phyloP scores from a whole-genome alignment of 1,139 yeast genomes.

The Casaregolazyma suthepensis region DNA sequence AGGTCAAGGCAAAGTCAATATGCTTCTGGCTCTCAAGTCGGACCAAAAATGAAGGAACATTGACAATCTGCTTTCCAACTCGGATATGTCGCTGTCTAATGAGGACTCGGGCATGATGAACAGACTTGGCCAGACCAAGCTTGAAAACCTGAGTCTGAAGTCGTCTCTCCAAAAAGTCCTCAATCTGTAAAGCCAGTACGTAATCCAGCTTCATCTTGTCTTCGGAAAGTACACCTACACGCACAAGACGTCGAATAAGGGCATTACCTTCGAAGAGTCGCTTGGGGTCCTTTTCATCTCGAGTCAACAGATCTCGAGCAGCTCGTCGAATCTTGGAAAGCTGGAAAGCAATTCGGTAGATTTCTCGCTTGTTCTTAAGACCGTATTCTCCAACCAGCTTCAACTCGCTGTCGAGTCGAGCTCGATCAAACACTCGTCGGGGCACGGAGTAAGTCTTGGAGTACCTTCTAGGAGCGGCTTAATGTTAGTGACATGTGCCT shows the following conservation, averaged over 20 bases:
- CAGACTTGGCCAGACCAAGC: conserved; percentile 98
- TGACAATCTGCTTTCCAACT: conserved; percentile 99
- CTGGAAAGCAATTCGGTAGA: conserved; percentile 98
- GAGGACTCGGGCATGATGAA: conserved; percentile 99
- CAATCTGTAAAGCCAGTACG: conserved; percentile 95
- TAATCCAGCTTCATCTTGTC: conserved; percentile 99
- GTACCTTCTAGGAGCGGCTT: conserved; percentile 79
- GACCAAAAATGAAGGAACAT: conserved; percentile 98
- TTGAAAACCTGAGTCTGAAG: conserved; percentile 99
- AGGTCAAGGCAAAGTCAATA: conserved; percentile 97
- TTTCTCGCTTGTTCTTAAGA: conserved; percentile 99
- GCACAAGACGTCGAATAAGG: conserved; percentile 90
- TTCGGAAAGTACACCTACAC: conserved; percentile 98
- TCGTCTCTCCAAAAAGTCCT: conserved; percentile 99
- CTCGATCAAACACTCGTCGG: conserved; percentile 97
- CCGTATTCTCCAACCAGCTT: conserved; percentile 99
- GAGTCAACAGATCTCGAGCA: conserved; percentile 99
- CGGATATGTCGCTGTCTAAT: conserved; percentile 99
- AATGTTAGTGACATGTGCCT: conserved; percentile 9
- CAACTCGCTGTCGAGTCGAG: conserved; percentile 99
- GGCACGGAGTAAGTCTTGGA: conserved; percentile 99
- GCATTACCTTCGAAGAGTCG: conserved; percentile 99
- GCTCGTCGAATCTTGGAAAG: conserved; percentile 99
- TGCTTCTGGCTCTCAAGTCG: conserved; percentile 99
- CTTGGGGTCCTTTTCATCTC: conserved; percentile 99